Evolutionary conservation across 2,329 filamentous ascomycete species (phyloP), one percentile per base, ranked within the genome.

Genomic region (Ascochyta pisi): DNA sequence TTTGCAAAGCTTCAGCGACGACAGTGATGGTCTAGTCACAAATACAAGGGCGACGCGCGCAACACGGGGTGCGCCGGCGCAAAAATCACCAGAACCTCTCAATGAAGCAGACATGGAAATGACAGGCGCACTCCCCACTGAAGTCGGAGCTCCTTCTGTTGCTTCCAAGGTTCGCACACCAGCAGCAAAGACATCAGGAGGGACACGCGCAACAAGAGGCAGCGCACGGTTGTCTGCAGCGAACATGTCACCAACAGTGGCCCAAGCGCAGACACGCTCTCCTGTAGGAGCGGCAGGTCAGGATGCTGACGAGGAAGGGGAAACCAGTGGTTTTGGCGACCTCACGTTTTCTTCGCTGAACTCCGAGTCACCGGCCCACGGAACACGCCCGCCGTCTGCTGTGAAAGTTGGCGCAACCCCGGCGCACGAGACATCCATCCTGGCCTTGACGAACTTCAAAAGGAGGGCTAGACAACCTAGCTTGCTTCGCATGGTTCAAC

Each of bases 381-480:
- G 71, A 39, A 75, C 70, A 5, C 70, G 72, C 39, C 77, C 77
- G n/a, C 74, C 74, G 31, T 81, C 79, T n/a, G 75, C 74, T 13
- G 66, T 80, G 43, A 77, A 77, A 60, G 68, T 75, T 27, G 77
- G 77, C 41, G 75, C 71, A 27, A 81, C 79, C 7, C 79, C 79
- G 8, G 70, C 72, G 16, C 71, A 74, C 24, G 80, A 83, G 52
- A 76, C 65, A 10, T 82, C 80, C 13, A 73, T 82, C 12, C 65
- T 82, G 6, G 79, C 78, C n/a, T 68, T 83, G 60, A 78, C 76
- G 50, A 82, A 82, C 54, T 83, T 83, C 74, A 81, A 78, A 63
- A 73, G 80, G 43, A 71, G 81, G 52, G 70, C 79, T 7, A 72
- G 81, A 56, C 80, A 83, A 65, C 78, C 74, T 26, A 83, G 81